Conservation (phyloP, 2,329 filamentous ascomycete genomes). For the Ophiosphaerella herpotricha region DNA sequence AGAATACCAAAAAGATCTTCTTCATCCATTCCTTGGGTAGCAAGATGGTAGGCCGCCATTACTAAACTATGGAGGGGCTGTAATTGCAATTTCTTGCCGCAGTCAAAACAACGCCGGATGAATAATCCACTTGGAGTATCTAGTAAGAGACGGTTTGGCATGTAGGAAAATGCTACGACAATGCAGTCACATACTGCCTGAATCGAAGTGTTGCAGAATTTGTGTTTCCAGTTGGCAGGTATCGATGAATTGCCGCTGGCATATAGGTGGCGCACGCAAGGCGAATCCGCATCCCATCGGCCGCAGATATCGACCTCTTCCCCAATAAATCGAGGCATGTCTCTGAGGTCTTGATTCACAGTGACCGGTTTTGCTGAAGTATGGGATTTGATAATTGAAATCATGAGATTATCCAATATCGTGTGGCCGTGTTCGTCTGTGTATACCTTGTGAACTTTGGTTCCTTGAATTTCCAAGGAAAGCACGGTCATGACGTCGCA, state of each 20-base stretch:
- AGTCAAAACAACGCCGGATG: slow-evolving; percentile 30
- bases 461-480: neutral
- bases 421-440: slow-evolving; percentile 44
- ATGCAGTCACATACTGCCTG: slow-evolving; percentile 48
- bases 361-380: slow-evolving; percentile 29
- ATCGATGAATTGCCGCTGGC: slow-evolving; percentile 29
- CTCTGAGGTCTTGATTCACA: slow-evolving; percentile 33
- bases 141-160: neutral
- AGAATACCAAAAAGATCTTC: slow-evolving; percentile 50
- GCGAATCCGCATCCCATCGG: slow-evolving; percentile 50
- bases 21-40: slow-evolving; percentile 31
- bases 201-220: slow-evolving; percentile 51
- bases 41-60: slow-evolving; percentile 42
- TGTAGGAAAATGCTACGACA: slow-evolving; percentile 9
- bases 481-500: slow-evolving; percentile 27
- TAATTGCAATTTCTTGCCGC: slow-evolving; percentile 39
- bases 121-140: slow-evolving; percentile 34
- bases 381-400: slow-evolving; percentile 46
- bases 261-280: slow-evolving; percentile 38
- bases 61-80: slow-evolving; percentile 46
- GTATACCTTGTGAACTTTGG: slow-evolving; percentile 4
- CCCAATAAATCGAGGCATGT: slow-evolving; percentile 38
- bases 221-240: slow-evolving; percentile 50
- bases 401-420: slow-evolving; percentile 47
- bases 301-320: slow-evolving; percentile 52